Evolutionary conservation across 2,329 filamentous ascomycete species (phyloP).

Genomic region (Pezicula neosporulosa): DNA sequence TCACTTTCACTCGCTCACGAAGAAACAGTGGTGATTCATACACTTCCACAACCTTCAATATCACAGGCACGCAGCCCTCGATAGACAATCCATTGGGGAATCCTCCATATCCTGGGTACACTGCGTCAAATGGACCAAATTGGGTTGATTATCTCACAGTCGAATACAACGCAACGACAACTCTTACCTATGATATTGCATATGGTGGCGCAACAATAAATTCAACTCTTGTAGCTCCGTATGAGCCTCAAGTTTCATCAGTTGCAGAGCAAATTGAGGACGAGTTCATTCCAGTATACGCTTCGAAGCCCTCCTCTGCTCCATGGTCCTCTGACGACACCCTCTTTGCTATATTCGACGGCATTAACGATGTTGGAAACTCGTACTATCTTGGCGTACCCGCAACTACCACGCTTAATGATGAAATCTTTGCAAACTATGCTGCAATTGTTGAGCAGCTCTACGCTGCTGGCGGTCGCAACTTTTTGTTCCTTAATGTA

Average conservation of each 20-base stretch:
- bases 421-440: slow-evolving; percentile 40
- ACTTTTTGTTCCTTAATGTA: slow-evolving; percentile 57
- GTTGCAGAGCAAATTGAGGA: slow-evolving; percentile 35
- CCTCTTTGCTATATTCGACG: slow-evolving; percentile 48
- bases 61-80: slow-evolving; percentile 29
- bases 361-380: slow-evolving; percentile 53
- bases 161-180: slow-evolving; percentile 37
- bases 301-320: slow-evolving; percentile 21
- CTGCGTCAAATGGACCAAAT: slow-evolving; percentile 45
- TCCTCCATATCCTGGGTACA: slow-evolving; percentile 35
- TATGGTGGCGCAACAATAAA: slow-evolving; percentile 40
- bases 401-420: slow-evolving; percentile 31
- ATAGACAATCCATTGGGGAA: slow-evolving; percentile 35
- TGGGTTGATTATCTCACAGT: slow-evolving; percentile 50
- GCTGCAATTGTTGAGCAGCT: slow-evolving; percentile 39
- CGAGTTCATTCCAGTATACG: slow-evolving; percentile 38
- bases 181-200: slow-evolving; percentile 49
- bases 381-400: slow-evolving; percentile 33
- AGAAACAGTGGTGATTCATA: slow-evolving; percentile 36
- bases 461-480: slow-evolving; percentile 49
- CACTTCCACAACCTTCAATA: slow-evolving; percentile 34
- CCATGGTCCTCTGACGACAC: slow-evolving; percentile 34
- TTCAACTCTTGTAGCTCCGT: slow-evolving; percentile 33
- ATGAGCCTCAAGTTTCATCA: slow-evolving; percentile 30
- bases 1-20: neutral